Percentiles rank a stretch among this genome's conserved stretches.
Evolutionary conservation across 768 basidiomycete species (phyloP).

Genomic region (Tricholoma terreum): DNA sequence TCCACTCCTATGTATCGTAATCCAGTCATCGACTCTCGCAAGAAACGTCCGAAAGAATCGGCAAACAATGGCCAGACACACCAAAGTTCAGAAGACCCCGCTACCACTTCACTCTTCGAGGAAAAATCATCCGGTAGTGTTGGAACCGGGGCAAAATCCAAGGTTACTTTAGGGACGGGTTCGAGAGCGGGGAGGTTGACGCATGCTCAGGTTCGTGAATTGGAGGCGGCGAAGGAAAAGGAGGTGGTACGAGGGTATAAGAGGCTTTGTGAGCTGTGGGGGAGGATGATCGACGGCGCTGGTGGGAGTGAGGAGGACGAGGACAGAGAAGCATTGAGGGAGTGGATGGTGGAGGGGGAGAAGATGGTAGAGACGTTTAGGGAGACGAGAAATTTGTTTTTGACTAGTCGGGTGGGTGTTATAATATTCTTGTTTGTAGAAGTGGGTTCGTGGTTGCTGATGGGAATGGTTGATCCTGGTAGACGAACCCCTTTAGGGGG

Average conservation of each 20-base stretch:
- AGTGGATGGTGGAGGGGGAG: conserved; percentile 45
- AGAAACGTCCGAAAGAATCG: conserved; percentile 36
- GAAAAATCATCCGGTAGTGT: conserved; percentile 33
- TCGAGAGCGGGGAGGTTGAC: conserved; percentile 51
- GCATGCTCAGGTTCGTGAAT: conserved; percentile 54
- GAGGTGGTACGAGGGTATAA: conserved; percentile 59
- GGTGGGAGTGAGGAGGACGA: conserved; percentile 64
- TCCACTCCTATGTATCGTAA: not conserved
- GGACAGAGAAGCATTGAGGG: conserved; percentile 49
- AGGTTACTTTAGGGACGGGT: conserved; percentile 16
- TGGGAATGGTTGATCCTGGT: conserved; percentile 5
- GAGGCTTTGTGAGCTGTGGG: conserved; percentile 63
- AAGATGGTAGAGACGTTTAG: conserved; percentile 86
- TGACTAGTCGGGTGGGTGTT: conserved; percentile 63
- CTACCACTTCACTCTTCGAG: conserved; percentile 59
- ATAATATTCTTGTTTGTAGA: not conserved
- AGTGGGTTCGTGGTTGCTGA: not conserved
- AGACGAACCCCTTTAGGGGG: conserved; percentile 60
- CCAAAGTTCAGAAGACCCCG: not conserved
- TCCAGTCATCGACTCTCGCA: conserved; percentile 63
- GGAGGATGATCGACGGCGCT: conserved; percentile 41
- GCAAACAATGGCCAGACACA: conserved; percentile 16
- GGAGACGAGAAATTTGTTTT: conserved; percentile 81
- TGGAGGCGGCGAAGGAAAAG: conserved; percentile 65
- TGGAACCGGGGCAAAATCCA: conserved; percentile 21